These are phyloP conservation scores for Leccinum discolor DNA, from an alignment of 1,284 basidiomycete genomes.

Conservation along the genomic window DNA sequence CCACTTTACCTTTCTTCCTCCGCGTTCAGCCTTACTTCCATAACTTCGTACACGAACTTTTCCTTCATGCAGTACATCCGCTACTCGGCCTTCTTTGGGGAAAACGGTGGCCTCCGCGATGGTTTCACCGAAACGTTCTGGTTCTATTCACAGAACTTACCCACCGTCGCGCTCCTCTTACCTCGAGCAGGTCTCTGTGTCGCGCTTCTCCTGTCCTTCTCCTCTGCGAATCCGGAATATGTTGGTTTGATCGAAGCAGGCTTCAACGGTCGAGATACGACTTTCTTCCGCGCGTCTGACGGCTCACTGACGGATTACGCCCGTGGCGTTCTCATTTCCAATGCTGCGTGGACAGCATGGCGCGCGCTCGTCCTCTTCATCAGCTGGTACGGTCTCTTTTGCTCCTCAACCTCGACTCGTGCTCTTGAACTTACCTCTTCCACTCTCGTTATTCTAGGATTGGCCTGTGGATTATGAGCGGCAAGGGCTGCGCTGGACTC, in stretches of 20 bases:
- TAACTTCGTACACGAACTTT: conserved; percentile 81
- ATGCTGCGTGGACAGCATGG: conserved; percentile 77
- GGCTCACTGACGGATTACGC: conserved; percentile 75
- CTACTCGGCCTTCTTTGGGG: conserved; percentile 59
- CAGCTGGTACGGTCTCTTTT: conserved; percentile 51
- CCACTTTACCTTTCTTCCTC: conserved; percentile 82
- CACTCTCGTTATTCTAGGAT: conserved; percentile 42
- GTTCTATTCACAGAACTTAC: conserved; percentile 78
- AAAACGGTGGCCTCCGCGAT: conserved; percentile 56
- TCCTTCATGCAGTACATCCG: conserved; percentile 82
- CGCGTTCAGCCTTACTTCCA: conserved; percentile 69
- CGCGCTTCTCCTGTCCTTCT: conserved; percentile 70
- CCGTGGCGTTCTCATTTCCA: conserved; percentile 71
- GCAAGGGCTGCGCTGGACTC: conserved; percentile 74
- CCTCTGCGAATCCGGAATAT: conserved; percentile 46
- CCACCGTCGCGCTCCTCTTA: conserved; percentile 74
- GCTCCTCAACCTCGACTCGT: neutral
- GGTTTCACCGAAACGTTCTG: conserved; percentile 79
- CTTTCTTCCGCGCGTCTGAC: conserved; percentile 65
- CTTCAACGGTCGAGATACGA: conserved; percentile 57
- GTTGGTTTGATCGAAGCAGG: conserved; percentile 50
- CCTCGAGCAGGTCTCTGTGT: conserved; percentile 77
- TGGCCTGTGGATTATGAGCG: conserved; percentile 74
- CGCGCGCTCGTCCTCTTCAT: conserved; percentile 61
- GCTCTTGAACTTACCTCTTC: conserved; percentile 1